Conservation (phyloP, 495 filamentous ascomycete genomes). For the Talaromyces nanjingensis region DNA sequence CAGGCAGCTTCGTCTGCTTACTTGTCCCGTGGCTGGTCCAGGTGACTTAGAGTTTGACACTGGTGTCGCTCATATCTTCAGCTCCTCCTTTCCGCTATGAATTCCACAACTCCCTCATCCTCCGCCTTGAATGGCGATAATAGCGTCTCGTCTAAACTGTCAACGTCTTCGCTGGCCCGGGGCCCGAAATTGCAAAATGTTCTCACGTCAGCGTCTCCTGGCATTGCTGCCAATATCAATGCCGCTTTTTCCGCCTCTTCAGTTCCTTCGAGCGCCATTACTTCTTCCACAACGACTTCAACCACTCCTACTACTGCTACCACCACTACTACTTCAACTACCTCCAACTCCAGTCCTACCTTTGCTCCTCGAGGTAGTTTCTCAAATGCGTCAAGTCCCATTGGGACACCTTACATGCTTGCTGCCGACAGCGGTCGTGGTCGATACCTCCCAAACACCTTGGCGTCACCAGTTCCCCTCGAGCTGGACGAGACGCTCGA, state of each 20-base stretch:
- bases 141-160: slow-evolving; percentile 34
- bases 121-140: slow-evolving; percentile 37
- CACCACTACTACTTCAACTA: background rate
- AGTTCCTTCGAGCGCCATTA: slow-evolving; percentile 16
- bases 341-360: slow-evolving; percentile 13
- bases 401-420: slow-evolving; percentile 43
- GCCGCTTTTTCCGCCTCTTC: slow-evolving; percentile 19
- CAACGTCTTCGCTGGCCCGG: slow-evolving; percentile 26
- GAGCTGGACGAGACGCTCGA: slow-evolving; percentile 50
- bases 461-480: slow-evolving; percentile 35
- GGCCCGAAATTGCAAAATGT: slow-evolving; percentile 34
- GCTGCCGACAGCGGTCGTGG: slow-evolving; percentile 45
- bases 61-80: slow-evolving; percentile 28
- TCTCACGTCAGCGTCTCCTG: slow-evolving; percentile 25
- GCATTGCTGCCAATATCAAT: slow-evolving; percentile 22
- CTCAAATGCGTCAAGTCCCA: slow-evolving; percentile 39
- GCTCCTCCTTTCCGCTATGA: slow-evolving; percentile 29
- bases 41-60: slow-evolving; percentile 38
- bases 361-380: slow-evolving; percentile 20
- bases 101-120: slow-evolving; percentile 34
- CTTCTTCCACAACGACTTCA: slow-evolving; percentile 16
- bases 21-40: slow-evolving; percentile 36
- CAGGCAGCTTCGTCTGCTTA: slow-evolving; percentile 23
- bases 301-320: slow-evolving; percentile 26
- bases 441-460: slow-evolving; percentile 25